Base-by-base conservation (phyloP, 2,329 filamentous ascomycete species). In the Lachnellula occidentalis region DNA sequence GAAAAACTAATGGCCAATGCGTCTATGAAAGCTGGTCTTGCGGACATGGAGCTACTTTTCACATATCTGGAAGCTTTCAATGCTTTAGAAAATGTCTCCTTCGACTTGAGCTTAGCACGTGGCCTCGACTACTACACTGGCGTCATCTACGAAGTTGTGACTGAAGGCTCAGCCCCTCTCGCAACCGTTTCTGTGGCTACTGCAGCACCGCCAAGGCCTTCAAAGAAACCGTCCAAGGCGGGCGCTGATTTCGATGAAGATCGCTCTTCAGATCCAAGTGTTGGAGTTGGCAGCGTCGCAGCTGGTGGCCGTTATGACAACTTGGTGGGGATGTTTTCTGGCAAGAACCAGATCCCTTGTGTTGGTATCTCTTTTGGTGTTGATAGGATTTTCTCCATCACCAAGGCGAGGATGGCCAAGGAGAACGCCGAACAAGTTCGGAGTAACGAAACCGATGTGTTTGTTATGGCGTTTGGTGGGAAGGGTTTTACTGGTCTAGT, bases 311-410 rank as follows among this genome's bases (percentile, higher is more conserved):
- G 92, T 58, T 96, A 96, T 71, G 92, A 96, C 72, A 87, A 94
- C 68, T 80, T 96, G 4, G 92, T 96, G 5, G 88, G 88, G 73
- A 96, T 96, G 90, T 96, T 96, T 76, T 86, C 83, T 53, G 86
- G 86, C 65, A 92, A 92, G 74, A 81, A 77, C 21, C 85, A 92
- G 69, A 90, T 96, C 53, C 92, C 90, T n/a, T 92, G 89, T 64
- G 88, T 94, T 5, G 89, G 89, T 59, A 88, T 95, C 63, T 96
- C 92, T 1, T 96, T 97, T 68, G 92, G 92, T 53, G 90, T 96
- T 48, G 92, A 97, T 72, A 86, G 92, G 64, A 96, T 97, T 67
- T 96, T 95, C 74, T 90, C 88, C 64, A 92, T 96, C 67, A 90
- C 87, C 61, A 92, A 95, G 71, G 86, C 89, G 12, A 80, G 85